Percentiles rank a stretch among this genome's conserved stretches.
phyloP scores from a whole-genome alignment of 2,329 filamentous ascomycete genomes.

The Cytospora paraplurivora region DNA sequence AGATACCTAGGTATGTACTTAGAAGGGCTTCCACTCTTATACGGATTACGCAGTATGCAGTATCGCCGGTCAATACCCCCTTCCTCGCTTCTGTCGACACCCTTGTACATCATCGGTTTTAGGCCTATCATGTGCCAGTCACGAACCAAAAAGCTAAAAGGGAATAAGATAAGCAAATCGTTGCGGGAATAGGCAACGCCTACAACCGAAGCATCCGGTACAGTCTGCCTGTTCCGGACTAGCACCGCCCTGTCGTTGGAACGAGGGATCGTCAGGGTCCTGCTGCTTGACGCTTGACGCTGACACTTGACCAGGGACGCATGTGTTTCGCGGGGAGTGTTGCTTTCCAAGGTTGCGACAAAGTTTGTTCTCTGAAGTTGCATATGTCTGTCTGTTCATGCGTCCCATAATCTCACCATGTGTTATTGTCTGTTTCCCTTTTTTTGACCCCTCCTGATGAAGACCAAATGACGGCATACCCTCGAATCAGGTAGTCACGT shows the following conservation, averaged over 20 bases:
- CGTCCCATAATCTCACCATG: no score
- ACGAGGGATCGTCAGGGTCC: slow-evolving; percentile 26
- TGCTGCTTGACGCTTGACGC: slow-evolving; percentile 14
- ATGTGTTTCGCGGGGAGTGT: not conserved
- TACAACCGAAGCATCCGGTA: slow-evolving; percentile 17
- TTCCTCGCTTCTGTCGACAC: no score
- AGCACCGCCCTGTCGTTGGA: slow-evolving; percentile 1
- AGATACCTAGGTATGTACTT: no score
- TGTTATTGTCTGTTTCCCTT: no score
- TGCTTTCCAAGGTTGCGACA: not conserved
- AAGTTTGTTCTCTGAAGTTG: no score
- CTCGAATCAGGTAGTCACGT: no score
- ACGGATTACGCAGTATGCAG: no score
- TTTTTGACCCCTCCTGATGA: no score
- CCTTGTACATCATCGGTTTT: no score
- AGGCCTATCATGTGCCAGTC: not conserved
- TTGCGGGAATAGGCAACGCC: slow-evolving; percentile 21
- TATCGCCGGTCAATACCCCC: not conserved
- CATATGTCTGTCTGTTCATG: no score
- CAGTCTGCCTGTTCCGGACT: slow-evolving; percentile 3
- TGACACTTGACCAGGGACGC: not conserved
- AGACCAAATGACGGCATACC: no score
- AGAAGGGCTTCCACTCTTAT: no score
- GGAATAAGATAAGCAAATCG: slow-evolving; percentile 26
- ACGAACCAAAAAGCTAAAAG: slow-evolving; percentile 14